Percentiles rank a stretch among this genome's conserved stretches.
These are phyloP conservation scores for Zea mays DNA, from an alignment of 176 grass and related monocot genomes.

Conservation along the genomic window Zm-B73-REFERENCE-NAM-5.0 NC_050096.1:307318501-307319000, in stretches of 20 bases:
- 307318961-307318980: constrained; percentile 78
- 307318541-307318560: too few relatives aligned
- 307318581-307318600: not conserved
- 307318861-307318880: constrained; percentile 99
- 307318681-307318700: not conserved
- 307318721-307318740: constrained; percentile 64
- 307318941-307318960: constrained; percentile 88
- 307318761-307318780: constrained; percentile 53
- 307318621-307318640: not conserved
- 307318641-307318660: not conserved
- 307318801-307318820: not conserved
- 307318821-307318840: not conserved
- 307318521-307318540: too few relatives aligned
- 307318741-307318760: constrained; percentile 97
- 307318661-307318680: not conserved
- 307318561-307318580: too few relatives aligned
- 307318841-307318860: not conserved
- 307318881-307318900: constrained; percentile 90
- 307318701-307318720: not conserved
- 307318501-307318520: too few relatives aligned
- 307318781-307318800: not conserved
- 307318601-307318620: too few relatives aligned
- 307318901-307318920: constrained; percentile 88
- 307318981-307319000: constrained; percentile 88
- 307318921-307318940: constrained; percentile 91